Base-by-base conservation (phyloP, 768 basidiomycete genomes). In the Gloeostereum incarnatum region DNA sequence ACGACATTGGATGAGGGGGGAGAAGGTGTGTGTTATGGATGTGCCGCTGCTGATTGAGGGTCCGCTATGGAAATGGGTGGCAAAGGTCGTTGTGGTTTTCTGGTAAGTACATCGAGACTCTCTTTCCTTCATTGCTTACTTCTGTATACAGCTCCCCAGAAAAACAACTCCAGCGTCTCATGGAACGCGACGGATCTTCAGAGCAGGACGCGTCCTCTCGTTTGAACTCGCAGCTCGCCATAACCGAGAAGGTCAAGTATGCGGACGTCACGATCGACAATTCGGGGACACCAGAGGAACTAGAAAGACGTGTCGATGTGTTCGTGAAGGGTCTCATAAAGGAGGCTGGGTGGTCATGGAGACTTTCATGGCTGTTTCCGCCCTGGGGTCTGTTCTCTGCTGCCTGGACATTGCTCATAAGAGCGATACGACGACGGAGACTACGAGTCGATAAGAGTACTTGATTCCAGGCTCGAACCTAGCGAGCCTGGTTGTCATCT, bases 11-110 rank as follows among this genome's bases (percentile, higher is more conserved):
- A 34, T 90, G 32, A 61, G 60, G 27, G 94, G 96, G 5, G 65
- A 88, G 49, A 81, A 72, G 52, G 65, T 84, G 26, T 87, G 83
- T 44, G 68, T 97, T 2, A 59, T 98, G 47, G 96, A 98, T 56
- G 86, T 96, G 4, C 96, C 96, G 22, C 60, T 98, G 36, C 63
- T 99, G 40, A 81, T 99, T 40, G 96, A 99, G 55, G 79, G 85
- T 1, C 81, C 81, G 2, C 53, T 97, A 25, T 90, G 82, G 76
- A 76, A 71, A 51, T 83, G 75, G 70, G 83, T 92, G 31, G 91
- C 81, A 3, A 70, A 73, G 44, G 78, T 97, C 17, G 69, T 92
- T 3, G 81, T 99, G 7, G 92, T 96, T 4, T 93, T 90, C 53
- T 96, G 92, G 94, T 96, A 38, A 35, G 73, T 61, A n/a, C n/a